Percentiles rank a stretch among this genome's conserved stretches.
phyloP scores from a whole-genome alignment of 78 protist genomes.

The Mastigamoeba balamuthi region DNA sequence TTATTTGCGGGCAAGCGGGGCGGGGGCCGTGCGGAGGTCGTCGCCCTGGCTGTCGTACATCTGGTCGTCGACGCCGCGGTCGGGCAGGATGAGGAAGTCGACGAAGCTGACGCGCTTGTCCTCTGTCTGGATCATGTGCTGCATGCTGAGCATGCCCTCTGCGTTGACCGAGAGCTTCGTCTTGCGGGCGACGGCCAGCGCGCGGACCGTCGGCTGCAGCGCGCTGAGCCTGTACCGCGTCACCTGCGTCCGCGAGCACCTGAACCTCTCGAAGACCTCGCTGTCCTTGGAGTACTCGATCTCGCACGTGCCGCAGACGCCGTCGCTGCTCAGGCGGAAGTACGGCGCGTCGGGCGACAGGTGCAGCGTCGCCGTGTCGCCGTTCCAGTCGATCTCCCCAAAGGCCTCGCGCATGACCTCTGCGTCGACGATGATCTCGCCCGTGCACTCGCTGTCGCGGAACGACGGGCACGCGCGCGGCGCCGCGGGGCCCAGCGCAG shows the following conservation, averaged over 20 bases:
- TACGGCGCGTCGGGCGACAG: conserved; percentile 16
- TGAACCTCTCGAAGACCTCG: too few relatives aligned
- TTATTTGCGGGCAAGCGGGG: too few relatives aligned
- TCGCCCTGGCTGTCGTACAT: too few relatives aligned
- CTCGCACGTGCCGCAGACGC: conserved; percentile 9
- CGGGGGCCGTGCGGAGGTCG: too few relatives aligned
- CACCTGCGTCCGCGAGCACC: too few relatives aligned
- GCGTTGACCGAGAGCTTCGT: neutral
- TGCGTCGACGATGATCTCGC: conserved; percentile 13
- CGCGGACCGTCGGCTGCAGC: neutral
- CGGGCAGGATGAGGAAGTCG: neutral
- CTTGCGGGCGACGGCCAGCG: conserved; percentile 1
- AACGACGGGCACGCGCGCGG: too few relatives aligned
- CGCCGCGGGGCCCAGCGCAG: too few relatives aligned
- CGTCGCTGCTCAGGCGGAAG: conserved; percentile 2
- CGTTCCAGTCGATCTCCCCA: conserved; percentile 17
- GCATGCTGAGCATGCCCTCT: conserved; percentile 1
- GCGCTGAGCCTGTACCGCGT: neutral
- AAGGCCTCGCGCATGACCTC: conserved; percentile 17
- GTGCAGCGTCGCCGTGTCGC: neutral
- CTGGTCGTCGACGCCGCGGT: too few relatives aligned
- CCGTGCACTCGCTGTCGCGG: too few relatives aligned
- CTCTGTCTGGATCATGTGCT: neutral
- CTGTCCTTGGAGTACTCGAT: too few relatives aligned
- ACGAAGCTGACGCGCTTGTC: neutral